These are phyloP conservation scores for Sorghum bicolor DNA, from an alignment of 176 grass and related monocot genomes.

Conservation along the genomic window DNA sequence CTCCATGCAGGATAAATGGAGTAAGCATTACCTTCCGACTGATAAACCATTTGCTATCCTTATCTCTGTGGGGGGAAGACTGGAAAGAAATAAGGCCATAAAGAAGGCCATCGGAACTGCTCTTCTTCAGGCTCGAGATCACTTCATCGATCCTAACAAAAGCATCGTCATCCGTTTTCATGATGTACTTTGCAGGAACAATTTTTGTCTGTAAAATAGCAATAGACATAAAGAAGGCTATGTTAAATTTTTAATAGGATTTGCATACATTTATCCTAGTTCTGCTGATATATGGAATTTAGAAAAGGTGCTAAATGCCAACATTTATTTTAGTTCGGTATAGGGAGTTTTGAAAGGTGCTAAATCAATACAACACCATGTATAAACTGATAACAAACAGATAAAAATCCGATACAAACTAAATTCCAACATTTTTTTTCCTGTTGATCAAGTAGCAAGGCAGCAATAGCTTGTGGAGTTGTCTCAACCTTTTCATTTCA, in stretches of 20 bases:
- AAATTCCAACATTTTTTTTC: background rate
- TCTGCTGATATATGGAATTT: background rate
- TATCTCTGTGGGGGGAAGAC: conserved; percentile 78
- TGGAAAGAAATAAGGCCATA: conserved; percentile 87
- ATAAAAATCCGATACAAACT: background rate
- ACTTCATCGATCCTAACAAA: conserved; percentile 94
- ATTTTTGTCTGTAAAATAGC: conserved; percentile 65
- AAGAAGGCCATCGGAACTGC: conserved; percentile 48
- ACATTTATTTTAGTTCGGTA: background rate
- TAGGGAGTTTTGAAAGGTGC: background rate
- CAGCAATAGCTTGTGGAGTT: background rate
- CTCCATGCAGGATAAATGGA: background rate
- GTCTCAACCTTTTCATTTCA: background rate
- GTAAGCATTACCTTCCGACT: conserved; percentile 64
- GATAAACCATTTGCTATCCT: conserved; percentile 93
- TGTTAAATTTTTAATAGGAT: conserved; percentile 2
- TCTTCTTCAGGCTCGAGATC: conserved; percentile 66
- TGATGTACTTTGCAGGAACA: conserved; percentile 78
- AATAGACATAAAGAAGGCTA: background rate
- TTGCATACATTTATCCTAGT: background rate
- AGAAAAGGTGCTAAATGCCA: conserved; percentile 1
- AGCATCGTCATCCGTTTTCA: conserved; percentile 99
- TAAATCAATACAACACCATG: background rate
- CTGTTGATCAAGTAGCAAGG: background rate
- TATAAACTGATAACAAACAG: background rate